A percentile compares a stretch with the other conserved stretches of the same genome.
These are phyloP conservation scores for Colletotrichum sp. DNA, from an alignment of 2,329 filamentous ascomycete species.

Conservation along the genomic window DNA sequence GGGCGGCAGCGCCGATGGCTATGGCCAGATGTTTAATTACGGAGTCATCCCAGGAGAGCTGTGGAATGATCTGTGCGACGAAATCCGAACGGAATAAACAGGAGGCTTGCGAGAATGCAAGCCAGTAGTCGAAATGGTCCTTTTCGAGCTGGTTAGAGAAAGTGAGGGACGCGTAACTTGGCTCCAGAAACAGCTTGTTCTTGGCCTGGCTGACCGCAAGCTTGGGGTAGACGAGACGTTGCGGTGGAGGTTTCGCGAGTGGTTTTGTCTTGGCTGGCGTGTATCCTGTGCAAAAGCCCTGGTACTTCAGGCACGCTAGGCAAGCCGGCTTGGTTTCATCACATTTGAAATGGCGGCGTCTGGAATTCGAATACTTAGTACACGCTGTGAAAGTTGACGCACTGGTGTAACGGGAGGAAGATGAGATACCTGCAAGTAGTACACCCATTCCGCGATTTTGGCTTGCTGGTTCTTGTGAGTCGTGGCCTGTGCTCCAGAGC, in stretches of 20 bases:
- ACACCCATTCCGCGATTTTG: background rate
- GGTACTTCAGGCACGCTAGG: conserved; percentile 1
- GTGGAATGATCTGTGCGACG: conserved; percentile 16
- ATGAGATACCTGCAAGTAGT: conserved; percentile 2
- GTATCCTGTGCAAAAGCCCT: conserved; percentile 1
- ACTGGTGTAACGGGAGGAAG: background rate
- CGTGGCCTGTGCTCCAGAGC: background rate
- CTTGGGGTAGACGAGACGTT: background rate
- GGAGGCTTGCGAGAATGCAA: background rate
- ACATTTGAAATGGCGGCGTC: conserved; percentile 1
- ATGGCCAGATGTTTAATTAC: conserved; percentile 42
- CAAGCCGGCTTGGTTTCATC: conserved; percentile 9
- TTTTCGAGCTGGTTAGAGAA: conserved; percentile 7
- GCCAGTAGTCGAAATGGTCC: conserved; percentile 6
- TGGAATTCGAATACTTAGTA: background rate
- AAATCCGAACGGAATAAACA: background rate
- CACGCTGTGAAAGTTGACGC: background rate
- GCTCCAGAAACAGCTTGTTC: background rate
- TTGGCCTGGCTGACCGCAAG: background rate
- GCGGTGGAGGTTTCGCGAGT: background rate
- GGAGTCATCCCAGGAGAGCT: conserved; percentile 1
- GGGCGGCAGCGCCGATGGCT: conserved; percentile 37
- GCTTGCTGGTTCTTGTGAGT: background rate
- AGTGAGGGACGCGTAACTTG: background rate
- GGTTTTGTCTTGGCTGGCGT: background rate